These are phyloP conservation scores for Massariosphaeria phaeospora DNA, from an alignment of 495 filamentous ascomycete species.

Conservation along the genomic window DNA sequence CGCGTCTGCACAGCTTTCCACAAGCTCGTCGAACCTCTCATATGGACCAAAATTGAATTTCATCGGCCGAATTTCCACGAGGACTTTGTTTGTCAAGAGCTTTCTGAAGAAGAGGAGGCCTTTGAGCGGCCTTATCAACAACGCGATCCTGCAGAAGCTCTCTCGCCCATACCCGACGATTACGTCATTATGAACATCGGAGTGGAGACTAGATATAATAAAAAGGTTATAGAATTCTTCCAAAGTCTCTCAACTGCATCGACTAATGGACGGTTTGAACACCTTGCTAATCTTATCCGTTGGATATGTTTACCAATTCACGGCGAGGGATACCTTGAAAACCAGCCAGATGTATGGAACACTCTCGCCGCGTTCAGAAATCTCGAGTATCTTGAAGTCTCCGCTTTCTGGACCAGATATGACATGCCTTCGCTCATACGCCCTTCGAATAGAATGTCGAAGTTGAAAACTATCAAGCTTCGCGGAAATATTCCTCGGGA, in stretches of 20 bases:
- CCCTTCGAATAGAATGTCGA: not conserved
- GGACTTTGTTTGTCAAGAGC: not conserved
- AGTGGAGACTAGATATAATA: not conserved
- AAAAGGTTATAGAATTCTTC: not conserved
- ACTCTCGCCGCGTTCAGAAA: conserved; percentile 1
- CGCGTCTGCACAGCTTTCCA: not conserved
- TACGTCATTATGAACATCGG: not conserved
- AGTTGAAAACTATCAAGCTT: conserved; percentile 4
- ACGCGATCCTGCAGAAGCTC: not conserved
- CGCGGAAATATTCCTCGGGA: conserved; percentile 4
- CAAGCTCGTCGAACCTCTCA: conserved; percentile 2
- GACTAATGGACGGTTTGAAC: not conserved
- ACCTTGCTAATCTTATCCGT: not conserved
- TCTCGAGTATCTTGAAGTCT: conserved; percentile 11
- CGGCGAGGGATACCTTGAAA: not conserved
- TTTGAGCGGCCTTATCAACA: not conserved
- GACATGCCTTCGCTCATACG: not conserved
- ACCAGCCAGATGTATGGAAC: not conserved
- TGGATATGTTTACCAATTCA: conserved; percentile 4
- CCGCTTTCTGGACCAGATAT: not conserved
- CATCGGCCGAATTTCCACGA: conserved; percentile 3
- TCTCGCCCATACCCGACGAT: not conserved
- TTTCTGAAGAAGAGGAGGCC: not conserved
- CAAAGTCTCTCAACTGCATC: not conserved
- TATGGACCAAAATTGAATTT: conserved; percentile 9